These are phyloP conservation scores for Talaromyces ruber DNA, from an alignment of 495 filamentous ascomycete genomes.

Conservation along the genomic window DNA sequence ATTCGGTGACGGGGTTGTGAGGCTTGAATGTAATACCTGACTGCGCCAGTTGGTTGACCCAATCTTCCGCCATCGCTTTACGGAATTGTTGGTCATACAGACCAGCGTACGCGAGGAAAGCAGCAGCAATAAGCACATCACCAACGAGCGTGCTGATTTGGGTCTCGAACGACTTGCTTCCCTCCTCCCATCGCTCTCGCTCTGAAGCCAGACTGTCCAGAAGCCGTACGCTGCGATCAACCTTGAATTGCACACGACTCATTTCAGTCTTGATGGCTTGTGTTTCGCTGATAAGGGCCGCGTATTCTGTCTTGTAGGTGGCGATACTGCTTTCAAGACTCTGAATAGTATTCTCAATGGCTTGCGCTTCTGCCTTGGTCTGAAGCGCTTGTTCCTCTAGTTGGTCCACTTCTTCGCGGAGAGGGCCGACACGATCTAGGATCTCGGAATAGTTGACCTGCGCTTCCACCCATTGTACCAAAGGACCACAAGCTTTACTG, in stretches of 20 bases:
- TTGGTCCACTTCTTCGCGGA: constrained; percentile 80
- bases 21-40: constrained; percentile 89
- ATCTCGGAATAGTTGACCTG: constrained; percentile 98
- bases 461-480: constrained; percentile 95
- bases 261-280: constrained; percentile 97
- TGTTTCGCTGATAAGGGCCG: constrained; percentile 90
- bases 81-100: constrained; percentile 97
- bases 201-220: constrained; percentile 93
- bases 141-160: constrained; percentile 96
- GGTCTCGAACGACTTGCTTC: constrained; percentile 94
- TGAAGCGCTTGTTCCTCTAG: constrained; percentile 84
- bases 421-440: constrained; percentile 84
- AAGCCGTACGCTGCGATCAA: constrained; percentile 88
- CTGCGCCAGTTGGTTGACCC: constrained; percentile 81
- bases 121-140: constrained; percentile 88
- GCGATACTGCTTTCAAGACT: constrained; percentile 83
- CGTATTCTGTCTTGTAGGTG: constrained; percentile 96
- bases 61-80: constrained; percentile 95
- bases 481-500: constrained; percentile 90
- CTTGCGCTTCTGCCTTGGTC: constrained; percentile 89
- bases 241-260: constrained; percentile 92
- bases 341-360: constrained; percentile 78
- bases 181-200: constrained; percentile 85
- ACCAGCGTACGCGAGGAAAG: constrained; percentile 96
- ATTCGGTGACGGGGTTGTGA: constrained; percentile 91